Evolutionary conservation across 2,329 filamentous ascomycete genomes (phyloP).

Genomic region (Akanthomyces muscarius): DNA sequence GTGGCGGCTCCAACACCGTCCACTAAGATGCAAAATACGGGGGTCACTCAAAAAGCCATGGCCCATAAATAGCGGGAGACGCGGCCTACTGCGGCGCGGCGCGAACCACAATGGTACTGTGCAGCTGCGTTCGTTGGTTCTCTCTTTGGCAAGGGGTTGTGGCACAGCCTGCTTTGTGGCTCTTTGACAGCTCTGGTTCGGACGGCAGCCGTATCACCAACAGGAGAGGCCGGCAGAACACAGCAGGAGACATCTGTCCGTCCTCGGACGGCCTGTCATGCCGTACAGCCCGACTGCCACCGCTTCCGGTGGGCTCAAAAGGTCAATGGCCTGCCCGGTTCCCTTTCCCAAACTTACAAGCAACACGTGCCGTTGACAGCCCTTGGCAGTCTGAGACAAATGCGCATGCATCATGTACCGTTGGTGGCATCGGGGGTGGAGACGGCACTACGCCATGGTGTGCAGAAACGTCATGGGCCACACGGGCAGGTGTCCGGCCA

Average conservation of each 20-base stretch:
- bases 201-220: not conserved
- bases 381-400: conserved; percentile 2
- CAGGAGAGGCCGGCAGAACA: not conserved
- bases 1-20: not conserved
- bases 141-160: not conserved
- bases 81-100: conserved; percentile 8
- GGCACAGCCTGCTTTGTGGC: not conserved
- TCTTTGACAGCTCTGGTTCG: not conserved
- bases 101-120: conserved; percentile 10
- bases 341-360: not conserved
- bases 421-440: conserved; percentile 11
- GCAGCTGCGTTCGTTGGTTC: no score
- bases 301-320: not conserved
- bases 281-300: not conserved
- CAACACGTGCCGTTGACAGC: conserved; percentile 3
- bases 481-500: conserved; percentile 6
- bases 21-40: not conserved
- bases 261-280: not conserved
- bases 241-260: not conserved
- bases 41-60: conserved; percentile 7
- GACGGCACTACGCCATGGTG: not conserved
- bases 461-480: not conserved
- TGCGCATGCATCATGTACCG: conserved; percentile 4
- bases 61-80: conserved; percentile 17
- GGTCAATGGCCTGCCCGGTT: not conserved